Evolutionary conservation across 2,329 filamentous ascomycete genomes (phyloP).

Genomic region (Penicillium glabrum): DNA sequence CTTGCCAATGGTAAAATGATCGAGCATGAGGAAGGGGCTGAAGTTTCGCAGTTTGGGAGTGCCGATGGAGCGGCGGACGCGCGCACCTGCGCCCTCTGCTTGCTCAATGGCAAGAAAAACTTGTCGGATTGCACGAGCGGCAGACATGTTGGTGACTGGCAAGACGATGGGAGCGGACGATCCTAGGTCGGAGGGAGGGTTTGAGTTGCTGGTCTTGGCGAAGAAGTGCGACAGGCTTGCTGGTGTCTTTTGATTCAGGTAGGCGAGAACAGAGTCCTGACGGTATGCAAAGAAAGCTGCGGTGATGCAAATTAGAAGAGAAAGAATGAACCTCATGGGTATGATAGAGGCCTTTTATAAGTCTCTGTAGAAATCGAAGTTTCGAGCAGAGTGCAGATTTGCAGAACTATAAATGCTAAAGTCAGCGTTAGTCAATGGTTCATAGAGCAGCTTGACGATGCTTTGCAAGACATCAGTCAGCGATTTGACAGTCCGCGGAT

Average conservation of each 20-base stretch:
- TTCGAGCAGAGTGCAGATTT: slow-evolving; percentile 23
- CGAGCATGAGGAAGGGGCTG: slow-evolving; percentile 92
- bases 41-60: slow-evolving; percentile 81
- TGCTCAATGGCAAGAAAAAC: slow-evolving; percentile 83
- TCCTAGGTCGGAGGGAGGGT: slow-evolving; percentile 2
- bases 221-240: slow-evolving; percentile 16
- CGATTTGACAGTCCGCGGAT: slow-evolving; percentile 5
- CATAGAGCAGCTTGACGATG: slow-evolving; percentile 4
- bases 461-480: slow-evolving; percentile 30
- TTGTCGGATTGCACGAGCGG: slow-evolving; percentile 75
- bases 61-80: slow-evolving; percentile 83
- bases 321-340: slow-evolving; percentile 38
- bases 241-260: slow-evolving; percentile 19
- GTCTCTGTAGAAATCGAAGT: slow-evolving; percentile 6
- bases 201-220: slow-evolving; percentile 8
- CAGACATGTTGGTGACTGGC: slow-evolving; percentile 58
- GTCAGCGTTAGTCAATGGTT: slow-evolving; percentile 30
- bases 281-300: slow-evolving; percentile 32
- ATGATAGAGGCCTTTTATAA: slow-evolving; percentile 32
- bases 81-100: slow-evolving; percentile 82
- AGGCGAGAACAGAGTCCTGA: slow-evolving; percentile 17
- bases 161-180: slow-evolving; percentile 7
- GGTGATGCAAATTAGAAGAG: slow-evolving; percentile 39
- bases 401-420: neutral
- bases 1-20: slow-evolving; percentile 79